Evolutionary conservation across 2,329 filamentous ascomycete genomes (phyloP).

Genomic region (Macroventuria anomochaeta): DNA sequence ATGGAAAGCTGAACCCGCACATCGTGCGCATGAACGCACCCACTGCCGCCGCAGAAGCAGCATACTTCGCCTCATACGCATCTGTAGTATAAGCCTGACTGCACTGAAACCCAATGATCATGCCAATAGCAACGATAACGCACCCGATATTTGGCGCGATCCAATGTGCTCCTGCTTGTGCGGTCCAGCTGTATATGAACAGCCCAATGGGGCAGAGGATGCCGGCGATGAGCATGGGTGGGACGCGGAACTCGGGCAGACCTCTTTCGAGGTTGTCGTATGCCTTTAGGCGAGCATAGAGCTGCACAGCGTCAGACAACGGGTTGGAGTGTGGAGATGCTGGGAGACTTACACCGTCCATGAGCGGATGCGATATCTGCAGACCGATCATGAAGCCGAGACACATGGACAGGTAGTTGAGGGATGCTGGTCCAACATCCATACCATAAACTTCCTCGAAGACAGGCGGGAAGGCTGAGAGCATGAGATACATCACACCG

Average conservation of each 20-base stretch:
- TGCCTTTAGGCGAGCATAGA: constrained; percentile 35
- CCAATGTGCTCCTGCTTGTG: constrained; percentile 61
- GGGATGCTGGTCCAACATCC: constrained; percentile 61
- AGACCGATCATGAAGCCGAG: constrained; percentile 62
- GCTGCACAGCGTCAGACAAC: constrained; percentile 11
- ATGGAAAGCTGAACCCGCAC: constrained; percentile 63
- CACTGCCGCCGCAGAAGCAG: constrained; percentile 62
- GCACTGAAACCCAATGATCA: constrained; percentile 63
- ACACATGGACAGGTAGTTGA: constrained; percentile 69
- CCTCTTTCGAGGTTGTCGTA: constrained; percentile 38
- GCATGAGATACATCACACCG: constrained; percentile 68
- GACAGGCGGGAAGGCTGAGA: constrained; percentile 65
- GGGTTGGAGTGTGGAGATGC: background rate
- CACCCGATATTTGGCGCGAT: constrained; percentile 62
- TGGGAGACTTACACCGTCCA: constrained; percentile 47
- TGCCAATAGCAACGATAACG: constrained; percentile 54
- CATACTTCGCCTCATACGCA: constrained; percentile 58
- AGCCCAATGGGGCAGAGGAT: constrained; percentile 57
- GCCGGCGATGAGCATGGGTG: constrained; percentile 62
- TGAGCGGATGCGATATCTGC: constrained; percentile 53
- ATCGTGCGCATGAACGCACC: constrained; percentile 63
- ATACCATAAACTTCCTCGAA: constrained; percentile 64
- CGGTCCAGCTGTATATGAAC: constrained; percentile 63
- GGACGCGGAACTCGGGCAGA: constrained; percentile 54
- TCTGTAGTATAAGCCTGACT: constrained; percentile 70